Conservation (phyloP, 495 filamentous ascomycete genomes). For the Thermochaetoides thermophila region DNA sequence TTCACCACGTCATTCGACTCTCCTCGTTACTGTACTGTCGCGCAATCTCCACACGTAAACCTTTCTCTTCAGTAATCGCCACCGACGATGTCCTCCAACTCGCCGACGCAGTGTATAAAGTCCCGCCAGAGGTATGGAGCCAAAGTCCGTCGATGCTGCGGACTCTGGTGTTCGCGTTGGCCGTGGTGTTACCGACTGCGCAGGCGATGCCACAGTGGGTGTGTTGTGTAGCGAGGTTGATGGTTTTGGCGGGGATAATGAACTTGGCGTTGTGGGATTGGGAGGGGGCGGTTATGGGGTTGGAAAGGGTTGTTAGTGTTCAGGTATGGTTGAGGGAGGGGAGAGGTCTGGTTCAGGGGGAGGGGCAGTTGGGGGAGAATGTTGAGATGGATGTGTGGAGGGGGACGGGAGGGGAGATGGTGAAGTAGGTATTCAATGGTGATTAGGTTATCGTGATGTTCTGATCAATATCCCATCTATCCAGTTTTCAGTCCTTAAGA, state of each 20-base stretch:
- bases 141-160: background rate
- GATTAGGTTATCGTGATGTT: too few relatives aligned
- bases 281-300: background rate
- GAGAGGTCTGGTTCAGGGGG: background rate
- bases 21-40: conserved; percentile 7
- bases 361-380: background rate
- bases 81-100: background rate
- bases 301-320: conserved; percentile 2
- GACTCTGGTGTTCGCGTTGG: conserved; percentile 3
- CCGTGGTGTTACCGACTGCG: background rate
- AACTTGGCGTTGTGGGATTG: conserved; percentile 4
- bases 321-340: conserved; percentile 3
- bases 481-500: too few relatives aligned
- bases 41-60: conserved; percentile 1
- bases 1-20: conserved; percentile 3
- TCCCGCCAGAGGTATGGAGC: conserved; percentile 3
- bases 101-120: conserved; percentile 1
- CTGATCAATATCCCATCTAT: too few relatives aligned
- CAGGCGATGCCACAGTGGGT: background rate
- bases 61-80: background rate
- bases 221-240: background rate
- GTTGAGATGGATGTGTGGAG: too few relatives aligned
- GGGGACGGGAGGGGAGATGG: too few relatives aligned
- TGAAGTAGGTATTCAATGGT: too few relatives aligned
- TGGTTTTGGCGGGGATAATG: conserved; percentile 5